Percentiles rank a stretch among this genome's conserved stretches.
phyloP scores from a whole-genome alignment of 495 filamentous ascomycete genomes.

The Penicillium fimorum region DNA sequence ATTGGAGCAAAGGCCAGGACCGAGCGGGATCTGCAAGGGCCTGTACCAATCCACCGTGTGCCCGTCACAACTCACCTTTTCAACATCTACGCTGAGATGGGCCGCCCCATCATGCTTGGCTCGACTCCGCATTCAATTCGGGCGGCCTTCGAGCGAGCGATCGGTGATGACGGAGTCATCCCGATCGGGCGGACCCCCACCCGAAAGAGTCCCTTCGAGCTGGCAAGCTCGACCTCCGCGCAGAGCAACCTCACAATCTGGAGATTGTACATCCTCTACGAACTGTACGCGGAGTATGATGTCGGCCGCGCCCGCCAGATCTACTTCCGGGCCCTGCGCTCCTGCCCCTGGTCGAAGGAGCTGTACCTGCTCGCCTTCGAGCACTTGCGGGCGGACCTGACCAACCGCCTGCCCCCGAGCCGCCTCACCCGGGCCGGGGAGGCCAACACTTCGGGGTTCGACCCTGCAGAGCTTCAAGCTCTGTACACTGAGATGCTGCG shows the following conservation, averaged over 20 bases:
- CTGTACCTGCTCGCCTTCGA: conserved; percentile 62
- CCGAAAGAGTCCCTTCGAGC: background rate
- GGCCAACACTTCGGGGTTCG: background rate
- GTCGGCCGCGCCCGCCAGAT: conserved; percentile 46
- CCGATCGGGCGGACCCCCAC: conserved; percentile 4
- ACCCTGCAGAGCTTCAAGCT: background rate
- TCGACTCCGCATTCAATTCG: conserved; percentile 61
- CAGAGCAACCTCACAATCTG: conserved; percentile 53
- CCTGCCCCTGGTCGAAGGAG: conserved; percentile 77
- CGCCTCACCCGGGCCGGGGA: background rate
- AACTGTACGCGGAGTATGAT: conserved; percentile 35
- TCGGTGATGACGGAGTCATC: conserved; percentile 34
- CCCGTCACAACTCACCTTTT: conserved; percentile 57
- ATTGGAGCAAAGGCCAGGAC: background rate
- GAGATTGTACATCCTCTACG: conserved; percentile 65
- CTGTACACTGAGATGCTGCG: conserved; percentile 4
- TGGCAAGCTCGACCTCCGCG: conserved; percentile 3
- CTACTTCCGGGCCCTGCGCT: conserved; percentile 48
- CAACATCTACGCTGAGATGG: conserved; percentile 64
- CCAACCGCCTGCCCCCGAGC: background rate
- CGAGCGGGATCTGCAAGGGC: conserved; percentile 36
- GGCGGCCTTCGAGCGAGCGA: conserved; percentile 68
- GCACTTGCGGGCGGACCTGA: conserved; percentile 39
- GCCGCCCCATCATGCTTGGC: conserved; percentile 37
- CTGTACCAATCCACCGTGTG: conserved; percentile 17